phyloP scores from a whole-genome alignment of 345 rosid species.

The Atalantia buxifolia region DNA sequence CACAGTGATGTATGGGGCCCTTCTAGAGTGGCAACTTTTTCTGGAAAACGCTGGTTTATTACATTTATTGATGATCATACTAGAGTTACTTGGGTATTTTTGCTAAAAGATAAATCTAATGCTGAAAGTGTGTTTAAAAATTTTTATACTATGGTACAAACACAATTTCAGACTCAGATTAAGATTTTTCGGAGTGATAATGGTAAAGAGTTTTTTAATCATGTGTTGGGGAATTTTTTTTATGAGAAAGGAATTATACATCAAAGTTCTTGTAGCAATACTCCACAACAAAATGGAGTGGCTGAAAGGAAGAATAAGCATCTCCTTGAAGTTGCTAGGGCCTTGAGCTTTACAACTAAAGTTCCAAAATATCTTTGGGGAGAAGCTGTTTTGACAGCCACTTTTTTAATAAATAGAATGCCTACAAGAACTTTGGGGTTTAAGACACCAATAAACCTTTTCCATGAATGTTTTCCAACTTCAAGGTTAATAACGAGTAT shows the following conservation, averaged over 20 bases:
- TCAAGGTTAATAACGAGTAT: not conserved
- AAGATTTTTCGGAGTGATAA: not conserved
- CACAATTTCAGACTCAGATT: not conserved
- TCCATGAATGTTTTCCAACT: not conserved
- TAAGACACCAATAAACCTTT: not conserved
- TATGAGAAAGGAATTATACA: not conserved
- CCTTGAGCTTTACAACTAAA: not conserved
- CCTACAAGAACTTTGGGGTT: not conserved
- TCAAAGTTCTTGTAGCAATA: not conserved
- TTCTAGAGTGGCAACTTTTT: not conserved
- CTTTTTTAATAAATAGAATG: not conserved
- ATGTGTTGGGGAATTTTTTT: not conserved
- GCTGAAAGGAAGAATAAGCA: not conserved
- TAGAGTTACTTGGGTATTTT: not conserved
- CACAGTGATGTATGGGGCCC: too few species aligned
- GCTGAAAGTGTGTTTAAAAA: not conserved
- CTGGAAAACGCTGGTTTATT: not conserved
- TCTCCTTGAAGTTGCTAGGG: not conserved
- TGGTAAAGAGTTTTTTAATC: not conserved
- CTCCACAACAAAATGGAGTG: not conserved
- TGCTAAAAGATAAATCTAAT: too few species aligned
- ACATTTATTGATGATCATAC: not conserved
- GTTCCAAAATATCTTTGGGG: not conserved
- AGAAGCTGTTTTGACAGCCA: not conserved
- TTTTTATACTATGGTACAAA: not conserved